Conservation (phyloP, 345 rosid species). For the Eutrema heterophyllum region DNA sequence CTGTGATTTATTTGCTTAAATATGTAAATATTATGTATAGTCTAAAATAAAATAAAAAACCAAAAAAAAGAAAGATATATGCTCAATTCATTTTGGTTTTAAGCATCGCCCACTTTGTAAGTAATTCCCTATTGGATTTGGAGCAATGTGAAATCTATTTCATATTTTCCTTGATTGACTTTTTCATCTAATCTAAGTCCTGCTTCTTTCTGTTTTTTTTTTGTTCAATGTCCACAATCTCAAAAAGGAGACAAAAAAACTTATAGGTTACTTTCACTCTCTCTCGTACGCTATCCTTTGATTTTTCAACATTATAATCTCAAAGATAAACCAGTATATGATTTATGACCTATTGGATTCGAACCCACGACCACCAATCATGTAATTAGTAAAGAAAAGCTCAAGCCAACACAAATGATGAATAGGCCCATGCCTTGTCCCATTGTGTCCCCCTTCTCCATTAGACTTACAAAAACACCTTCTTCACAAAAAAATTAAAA, state of each 20-base stretch:
- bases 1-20: neutral
- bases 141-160: no score
- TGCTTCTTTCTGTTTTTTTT: no score
- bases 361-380: slow-evolving; percentile 2
- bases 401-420: slow-evolving; percentile 28
- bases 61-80: neutral
- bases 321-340: slow-evolving; percentile 2
- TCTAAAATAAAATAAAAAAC: neutral
- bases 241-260: no score
- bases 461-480: slow-evolving; percentile 9
- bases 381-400: slow-evolving; percentile 17
- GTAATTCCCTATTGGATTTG: no score
- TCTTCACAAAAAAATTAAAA: slow-evolving; percentile 15
- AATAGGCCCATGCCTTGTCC: slow-evolving; percentile 37
- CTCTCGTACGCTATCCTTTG: neutral
- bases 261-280: no score
- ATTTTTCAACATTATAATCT: slow-evolving; percentile 13
- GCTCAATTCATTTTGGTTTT: no score
- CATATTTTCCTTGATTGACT: no score
- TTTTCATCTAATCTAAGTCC: no score
- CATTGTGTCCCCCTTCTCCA: slow-evolving; percentile 32
- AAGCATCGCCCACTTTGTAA: no score
- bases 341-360: neutral
- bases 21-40: neutral
- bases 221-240: no score